Percentiles rank a stretch among this genome's conserved stretches.
These are phyloP conservation scores for Trifolium repens DNA, from an alignment of 306 rosid species.

Conservation along the genomic window DNA sequence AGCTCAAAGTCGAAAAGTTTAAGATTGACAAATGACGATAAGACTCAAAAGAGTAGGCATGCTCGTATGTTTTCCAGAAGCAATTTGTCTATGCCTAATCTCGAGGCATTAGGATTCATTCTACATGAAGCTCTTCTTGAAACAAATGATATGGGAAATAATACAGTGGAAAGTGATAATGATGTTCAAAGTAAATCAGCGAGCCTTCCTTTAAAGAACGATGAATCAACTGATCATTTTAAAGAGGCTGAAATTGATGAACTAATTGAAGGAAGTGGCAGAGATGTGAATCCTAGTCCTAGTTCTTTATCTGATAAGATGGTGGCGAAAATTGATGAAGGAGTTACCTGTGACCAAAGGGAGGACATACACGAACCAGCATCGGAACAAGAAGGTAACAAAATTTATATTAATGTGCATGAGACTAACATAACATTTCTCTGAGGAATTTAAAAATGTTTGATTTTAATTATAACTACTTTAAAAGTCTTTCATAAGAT, in stretches of 20 bases:
- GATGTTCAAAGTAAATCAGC: constrained; percentile 46
- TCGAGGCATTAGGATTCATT: constrained; percentile 68
- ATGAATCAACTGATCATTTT: constrained; percentile 40
- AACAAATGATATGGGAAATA: constrained; percentile 46
- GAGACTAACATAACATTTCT: neutral
- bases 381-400: constrained; percentile 62
- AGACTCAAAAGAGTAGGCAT: constrained; percentile 43
- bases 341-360: constrained; percentile 28
- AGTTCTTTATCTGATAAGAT: constrained; percentile 34
- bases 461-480: neutral
- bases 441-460: neutral
- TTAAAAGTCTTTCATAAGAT: neutral
- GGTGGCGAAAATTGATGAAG: constrained; percentile 37
- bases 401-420: constrained; percentile 20
- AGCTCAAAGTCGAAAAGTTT: constrained; percentile 70
- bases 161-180: constrained; percentile 44
- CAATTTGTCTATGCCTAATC: constrained; percentile 76
- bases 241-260: constrained; percentile 49
- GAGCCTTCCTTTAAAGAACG: constrained; percentile 37
- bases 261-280: constrained; percentile 37
- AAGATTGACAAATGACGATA: constrained; percentile 61
- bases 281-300: constrained; percentile 34
- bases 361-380: neutral
- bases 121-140: constrained; percentile 59
- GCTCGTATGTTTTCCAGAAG: constrained; percentile 60